Conservation (phyloP, 345 rosid genomes). For the Linum tenue region DNA sequence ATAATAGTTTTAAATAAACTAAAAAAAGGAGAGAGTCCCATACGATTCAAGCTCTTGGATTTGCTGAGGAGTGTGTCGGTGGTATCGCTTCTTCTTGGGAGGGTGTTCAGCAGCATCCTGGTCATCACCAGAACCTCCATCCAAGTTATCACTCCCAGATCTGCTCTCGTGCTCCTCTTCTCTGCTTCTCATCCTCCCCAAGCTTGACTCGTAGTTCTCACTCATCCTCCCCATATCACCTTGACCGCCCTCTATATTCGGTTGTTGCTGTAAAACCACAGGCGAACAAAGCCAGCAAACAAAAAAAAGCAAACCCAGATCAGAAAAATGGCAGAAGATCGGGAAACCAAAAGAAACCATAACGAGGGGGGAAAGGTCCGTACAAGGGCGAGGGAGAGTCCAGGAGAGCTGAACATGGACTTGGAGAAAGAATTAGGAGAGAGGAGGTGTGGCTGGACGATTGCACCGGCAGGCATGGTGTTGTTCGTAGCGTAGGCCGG, state of each 20-base stretch:
- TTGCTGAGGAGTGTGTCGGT: constrained; percentile 99
- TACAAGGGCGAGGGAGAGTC: constrained; percentile 81
- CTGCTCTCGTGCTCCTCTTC: constrained; percentile 74
- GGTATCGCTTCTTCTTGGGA: constrained; percentile 86
- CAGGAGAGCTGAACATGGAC: constrained; percentile 61
- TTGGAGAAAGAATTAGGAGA: constrained; percentile 37
- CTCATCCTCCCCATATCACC: constrained; percentile 26
- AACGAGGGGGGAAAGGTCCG: not conserved
- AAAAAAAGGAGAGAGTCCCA: constrained; percentile 9
- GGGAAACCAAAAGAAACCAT: not conserved
- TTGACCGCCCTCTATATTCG: constrained; percentile 33
- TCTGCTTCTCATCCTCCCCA: constrained; percentile 35
- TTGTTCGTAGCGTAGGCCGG: constrained; percentile 20
- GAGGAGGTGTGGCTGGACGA: constrained; percentile 44
- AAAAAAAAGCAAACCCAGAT: not conserved
- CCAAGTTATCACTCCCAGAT: constrained; percentile 97
- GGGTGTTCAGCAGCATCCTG: constrained; percentile 81
- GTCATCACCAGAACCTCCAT: constrained; percentile 92
- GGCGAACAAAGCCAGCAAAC: not conserved
- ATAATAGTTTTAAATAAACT: not conserved
- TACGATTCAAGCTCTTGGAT: constrained; percentile 99
- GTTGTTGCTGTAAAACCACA: constrained; percentile 33
- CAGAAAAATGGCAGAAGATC: not conserved
- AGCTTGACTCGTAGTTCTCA: constrained; percentile 28
- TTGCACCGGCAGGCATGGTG: constrained; percentile 46